Percentiles rank a stretch among this genome's conserved stretches.
phyloP scores from a whole-genome alignment of 164 flowering plant genomes.

The Liriodendron chinense region DNA sequence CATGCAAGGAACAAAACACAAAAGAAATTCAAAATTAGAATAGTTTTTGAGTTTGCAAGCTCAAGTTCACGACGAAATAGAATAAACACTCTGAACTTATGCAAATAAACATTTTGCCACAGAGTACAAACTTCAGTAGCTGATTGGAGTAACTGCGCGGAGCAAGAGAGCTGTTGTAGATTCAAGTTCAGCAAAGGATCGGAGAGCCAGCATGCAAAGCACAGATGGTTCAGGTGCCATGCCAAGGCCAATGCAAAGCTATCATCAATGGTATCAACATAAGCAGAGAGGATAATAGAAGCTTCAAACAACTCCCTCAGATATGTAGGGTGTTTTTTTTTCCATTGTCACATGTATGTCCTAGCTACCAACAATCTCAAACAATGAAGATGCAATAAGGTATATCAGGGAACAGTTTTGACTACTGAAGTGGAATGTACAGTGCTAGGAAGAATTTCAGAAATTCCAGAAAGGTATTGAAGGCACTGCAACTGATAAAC shows the following conservation, averaged over 20 bases:
- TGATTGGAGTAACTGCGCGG: too few relatives aligned
- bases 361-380: background rate
- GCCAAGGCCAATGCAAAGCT: background rate
- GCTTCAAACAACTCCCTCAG: background rate
- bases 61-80: background rate
- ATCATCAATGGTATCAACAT: background rate
- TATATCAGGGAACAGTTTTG: background rate
- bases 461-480: background rate
- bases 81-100: background rate
- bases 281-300: background rate
- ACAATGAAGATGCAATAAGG: background rate
- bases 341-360: background rate
- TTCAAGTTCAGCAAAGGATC: background rate
- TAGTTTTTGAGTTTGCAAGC: background rate
- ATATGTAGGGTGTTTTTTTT: background rate
- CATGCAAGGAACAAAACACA: background rate
- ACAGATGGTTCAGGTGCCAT: background rate
- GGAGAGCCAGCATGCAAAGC: background rate
- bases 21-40: too few relatives aligned
- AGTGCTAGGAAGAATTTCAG: background rate
- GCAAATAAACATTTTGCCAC: background rate
- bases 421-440: background rate
- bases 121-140: background rate
- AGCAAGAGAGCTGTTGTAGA: background rate
- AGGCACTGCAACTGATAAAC: background rate